Evolutionary conservation across 352 stramenopile genomes (phyloP).

Genomic region (Thraustochytrium sp.): DNA sequence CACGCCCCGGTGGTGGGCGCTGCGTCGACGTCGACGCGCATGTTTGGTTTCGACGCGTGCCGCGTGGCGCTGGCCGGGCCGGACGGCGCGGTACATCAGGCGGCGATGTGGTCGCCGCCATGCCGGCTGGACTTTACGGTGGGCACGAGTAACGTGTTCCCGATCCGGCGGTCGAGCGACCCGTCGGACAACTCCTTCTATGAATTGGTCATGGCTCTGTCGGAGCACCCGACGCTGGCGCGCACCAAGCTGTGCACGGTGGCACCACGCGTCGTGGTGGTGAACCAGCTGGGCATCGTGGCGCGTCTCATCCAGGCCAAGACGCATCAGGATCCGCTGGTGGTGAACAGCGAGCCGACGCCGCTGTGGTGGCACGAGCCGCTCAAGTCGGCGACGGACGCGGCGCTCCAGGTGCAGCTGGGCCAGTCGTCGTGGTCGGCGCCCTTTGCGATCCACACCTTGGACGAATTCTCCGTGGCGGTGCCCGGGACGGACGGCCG

Average conservation of each 20-base stretch:
- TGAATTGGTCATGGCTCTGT: not conserved
- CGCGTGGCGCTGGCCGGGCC: not conserved
- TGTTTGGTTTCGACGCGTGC: constrained; percentile 7
- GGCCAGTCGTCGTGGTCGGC: not conserved
- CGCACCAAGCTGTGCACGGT: constrained; percentile 24
- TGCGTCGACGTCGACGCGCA: not conserved
- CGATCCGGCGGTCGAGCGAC: not conserved
- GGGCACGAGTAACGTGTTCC: constrained; percentile 29
- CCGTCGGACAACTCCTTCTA: constrained; percentile 24
- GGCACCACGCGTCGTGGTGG: constrained; percentile 6
- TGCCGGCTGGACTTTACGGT: not conserved
- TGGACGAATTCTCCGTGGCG: constrained; percentile 24
- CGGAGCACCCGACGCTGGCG: not conserved
- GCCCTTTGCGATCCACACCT: not conserved
- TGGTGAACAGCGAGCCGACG: not conserved
- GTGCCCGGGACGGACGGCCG: not conserved
- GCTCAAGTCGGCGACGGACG: not conserved
- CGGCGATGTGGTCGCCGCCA: not conserved
- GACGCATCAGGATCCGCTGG: not conserved
- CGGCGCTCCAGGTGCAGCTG: not conserved
- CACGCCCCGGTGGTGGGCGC: not conserved
- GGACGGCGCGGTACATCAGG: not conserved
- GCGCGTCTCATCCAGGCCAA: not conserved
- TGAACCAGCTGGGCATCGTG: not conserved
- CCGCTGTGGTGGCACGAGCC: constrained; percentile 25